These are phyloP conservation scores for Trichoderma guizhouense DNA, from an alignment of 2,329 filamentous ascomycete species.

Conservation along the genomic window DNA sequence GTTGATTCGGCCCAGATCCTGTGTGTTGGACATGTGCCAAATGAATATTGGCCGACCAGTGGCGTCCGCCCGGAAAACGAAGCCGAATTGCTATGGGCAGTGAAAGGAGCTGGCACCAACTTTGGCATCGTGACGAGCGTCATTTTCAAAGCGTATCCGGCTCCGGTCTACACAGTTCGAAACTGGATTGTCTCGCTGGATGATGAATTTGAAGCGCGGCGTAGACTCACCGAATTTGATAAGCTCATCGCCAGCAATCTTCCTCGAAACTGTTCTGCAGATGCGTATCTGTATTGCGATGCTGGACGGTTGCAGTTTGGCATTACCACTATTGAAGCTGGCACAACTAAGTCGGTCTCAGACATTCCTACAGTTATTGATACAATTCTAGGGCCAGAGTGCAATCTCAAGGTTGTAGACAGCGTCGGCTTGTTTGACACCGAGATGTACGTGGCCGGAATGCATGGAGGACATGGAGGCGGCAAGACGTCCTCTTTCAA, in stretches of 20 bases:
- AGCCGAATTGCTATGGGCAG: slow-evolving; percentile 52
- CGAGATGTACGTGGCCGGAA: slow-evolving; percentile 58
- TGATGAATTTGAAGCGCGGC: slow-evolving; percentile 27
- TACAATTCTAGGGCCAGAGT: slow-evolving; percentile 34
- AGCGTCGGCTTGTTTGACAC: slow-evolving; percentile 51
- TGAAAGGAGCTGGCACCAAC: slow-evolving; percentile 58
- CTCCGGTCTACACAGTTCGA: slow-evolving; percentile 38
- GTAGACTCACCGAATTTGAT: slow-evolving; percentile 41
- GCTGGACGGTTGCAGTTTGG: slow-evolving; percentile 46
- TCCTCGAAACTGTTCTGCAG: slow-evolving; percentile 43
- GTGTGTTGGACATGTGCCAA: slow-evolving; percentile 51
- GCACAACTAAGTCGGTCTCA: slow-evolving; percentile 22
- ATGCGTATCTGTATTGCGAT: slow-evolving; percentile 55
- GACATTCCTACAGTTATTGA: slow-evolving; percentile 14
- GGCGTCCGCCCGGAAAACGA: slow-evolving; percentile 46
- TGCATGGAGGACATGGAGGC: slow-evolving; percentile 57
- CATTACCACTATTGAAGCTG: slow-evolving; percentile 47
- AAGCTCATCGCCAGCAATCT: slow-evolving; percentile 38
- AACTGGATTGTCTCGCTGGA: slow-evolving; percentile 40
- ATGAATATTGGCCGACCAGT: slow-evolving; percentile 37
- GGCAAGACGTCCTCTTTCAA: slow-evolving; percentile 64
- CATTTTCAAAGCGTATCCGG: slow-evolving; percentile 45
- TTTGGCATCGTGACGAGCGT: slow-evolving; percentile 56
- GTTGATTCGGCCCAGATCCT: slow-evolving; percentile 46
- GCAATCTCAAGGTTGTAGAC: slow-evolving; percentile 39